These are phyloP conservation scores for Quercus glauca DNA, from an alignment of 306 rosid species.

Conservation along the genomic window DNA sequence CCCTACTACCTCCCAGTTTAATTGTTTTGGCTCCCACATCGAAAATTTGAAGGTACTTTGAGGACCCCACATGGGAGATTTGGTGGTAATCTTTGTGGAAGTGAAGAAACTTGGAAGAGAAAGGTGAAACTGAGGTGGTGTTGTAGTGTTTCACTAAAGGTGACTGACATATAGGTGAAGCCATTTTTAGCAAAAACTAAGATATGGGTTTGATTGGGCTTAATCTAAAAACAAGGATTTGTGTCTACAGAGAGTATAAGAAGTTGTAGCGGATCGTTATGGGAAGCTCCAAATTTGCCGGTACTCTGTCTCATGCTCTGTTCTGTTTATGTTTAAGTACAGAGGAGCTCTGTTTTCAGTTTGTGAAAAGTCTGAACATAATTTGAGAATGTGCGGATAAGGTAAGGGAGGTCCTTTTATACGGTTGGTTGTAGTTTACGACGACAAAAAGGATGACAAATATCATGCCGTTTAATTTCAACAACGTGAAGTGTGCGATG, in stretches of 20 bases:
- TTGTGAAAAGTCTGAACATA: neutral
- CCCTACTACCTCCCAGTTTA: slow-evolving; percentile 1
- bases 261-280: neutral
- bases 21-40: slow-evolving; percentile 28
- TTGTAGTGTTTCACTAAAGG: slow-evolving; percentile 28
- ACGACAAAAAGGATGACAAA: neutral
- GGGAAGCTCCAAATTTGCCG: slow-evolving; percentile 2
- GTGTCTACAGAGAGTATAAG: neutral
- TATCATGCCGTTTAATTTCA: no score
- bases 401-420: neutral
- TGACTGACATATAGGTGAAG: slow-evolving; percentile 39
- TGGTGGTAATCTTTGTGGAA: slow-evolving; percentile 6
- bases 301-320: neutral
- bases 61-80: slow-evolving; percentile 34
- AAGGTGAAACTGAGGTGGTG: slow-evolving; percentile 38
- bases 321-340: neutral
- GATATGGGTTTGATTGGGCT: slow-evolving; percentile 8
- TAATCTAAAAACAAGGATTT: neutral
- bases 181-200: slow-evolving; percentile 35
- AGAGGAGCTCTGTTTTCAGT: neutral
- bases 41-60: slow-evolving; percentile 26
- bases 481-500: no score
- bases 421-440: neutral
- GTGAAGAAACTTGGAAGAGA: slow-evolving; percentile 27
- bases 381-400: neutral